Conservation (phyloP, 257 asterid species). For the Sherardia arvensis region DNA sequence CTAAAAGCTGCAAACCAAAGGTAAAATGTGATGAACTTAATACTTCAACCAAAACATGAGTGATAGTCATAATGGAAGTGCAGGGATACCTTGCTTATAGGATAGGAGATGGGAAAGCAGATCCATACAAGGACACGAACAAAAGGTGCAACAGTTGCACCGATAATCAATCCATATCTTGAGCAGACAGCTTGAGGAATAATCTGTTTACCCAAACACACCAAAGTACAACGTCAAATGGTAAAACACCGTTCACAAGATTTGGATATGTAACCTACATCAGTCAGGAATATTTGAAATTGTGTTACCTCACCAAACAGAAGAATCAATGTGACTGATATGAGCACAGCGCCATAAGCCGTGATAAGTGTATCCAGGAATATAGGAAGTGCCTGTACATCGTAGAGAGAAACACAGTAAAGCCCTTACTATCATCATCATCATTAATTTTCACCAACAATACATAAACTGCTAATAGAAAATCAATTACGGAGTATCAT, state of each 20-base stretch:
- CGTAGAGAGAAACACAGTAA: background rate
- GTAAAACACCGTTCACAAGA: background rate
- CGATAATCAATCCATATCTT: slow-evolving; percentile 87
- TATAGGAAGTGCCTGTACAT: slow-evolving; percentile 85
- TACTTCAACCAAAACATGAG: background rate
- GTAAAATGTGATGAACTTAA: background rate
- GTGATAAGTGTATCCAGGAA: slow-evolving; percentile 63
- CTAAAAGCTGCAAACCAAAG: slow-evolving; percentile 48
- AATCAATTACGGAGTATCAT: background rate
- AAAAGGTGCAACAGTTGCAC: slow-evolving; percentile 73
- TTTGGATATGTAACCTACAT: background rate
- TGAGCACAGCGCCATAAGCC: slow-evolving; percentile 93
- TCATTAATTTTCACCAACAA: background rate
- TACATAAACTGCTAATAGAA: background rate
- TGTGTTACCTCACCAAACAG: slow-evolving; percentile 86
- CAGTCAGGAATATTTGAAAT: background rate
- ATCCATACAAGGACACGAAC: slow-evolving; percentile 89
- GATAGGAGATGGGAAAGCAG: slow-evolving; percentile 90
- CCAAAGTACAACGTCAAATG: background rate
- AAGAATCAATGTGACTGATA: slow-evolving; percentile 90
- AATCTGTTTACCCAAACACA: slow-evolving; percentile 46
- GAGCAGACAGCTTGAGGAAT: slow-evolving; percentile 95
- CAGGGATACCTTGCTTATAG: slow-evolving; percentile 82
- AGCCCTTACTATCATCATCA: background rate
- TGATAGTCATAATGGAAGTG: background rate